Percentiles rank a stretch among this genome's conserved stretches.
phyloP scores from a whole-genome alignment of 2,329 filamentous ascomycete genomes.

The Sordariomycetes sp. region DNA sequence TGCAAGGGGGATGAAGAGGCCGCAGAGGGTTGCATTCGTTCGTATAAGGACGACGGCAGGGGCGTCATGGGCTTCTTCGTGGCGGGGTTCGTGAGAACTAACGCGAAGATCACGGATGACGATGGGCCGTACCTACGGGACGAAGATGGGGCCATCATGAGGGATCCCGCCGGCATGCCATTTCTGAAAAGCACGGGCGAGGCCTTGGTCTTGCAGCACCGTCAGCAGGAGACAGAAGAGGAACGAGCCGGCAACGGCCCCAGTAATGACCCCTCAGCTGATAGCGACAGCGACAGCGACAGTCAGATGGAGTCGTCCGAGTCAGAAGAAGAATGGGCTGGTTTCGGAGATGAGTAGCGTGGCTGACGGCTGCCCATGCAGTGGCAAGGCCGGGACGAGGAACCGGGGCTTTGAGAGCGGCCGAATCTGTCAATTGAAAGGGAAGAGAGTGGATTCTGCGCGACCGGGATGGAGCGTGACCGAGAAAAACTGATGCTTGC shows the following conservation, averaged over 20 bases:
- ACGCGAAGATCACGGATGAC: slow-evolving; percentile 5
- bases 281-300: slow-evolving; percentile 8
- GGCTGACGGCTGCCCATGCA: too few species aligned
- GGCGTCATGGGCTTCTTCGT: slow-evolving; percentile 96
- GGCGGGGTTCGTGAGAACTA: slow-evolving; percentile 60
- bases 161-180: slow-evolving; percentile 28
- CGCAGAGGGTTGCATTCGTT: slow-evolving; percentile 70
- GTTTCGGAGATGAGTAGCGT: slow-evolving; percentile 21
- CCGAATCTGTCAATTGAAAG: too few species aligned
- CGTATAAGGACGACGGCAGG: slow-evolving; percentile 69
- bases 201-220: slow-evolving; percentile 14
- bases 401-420: too few species aligned
- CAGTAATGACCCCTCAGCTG: slow-evolving; percentile 3
- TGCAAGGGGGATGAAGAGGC: slow-evolving; percentile 40
- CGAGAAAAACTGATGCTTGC: too few species aligned
- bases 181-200: slow-evolving; percentile 24
- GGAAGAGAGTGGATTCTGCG: too few species aligned
- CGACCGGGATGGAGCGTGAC: too few species aligned
- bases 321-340: slow-evolving; percentile 22
- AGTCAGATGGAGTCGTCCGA: too few species aligned
- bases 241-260: slow-evolving; percentile 9
- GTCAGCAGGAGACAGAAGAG: slow-evolving; percentile 12
- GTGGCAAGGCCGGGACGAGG: too few species aligned
- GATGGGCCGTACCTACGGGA: slow-evolving; percentile 43
- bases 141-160: slow-evolving; percentile 41